Evolutionary conservation across 1,284 basidiomycete genomes (phyloP).

Genomic region (Cystobasidium sp.): DNA sequence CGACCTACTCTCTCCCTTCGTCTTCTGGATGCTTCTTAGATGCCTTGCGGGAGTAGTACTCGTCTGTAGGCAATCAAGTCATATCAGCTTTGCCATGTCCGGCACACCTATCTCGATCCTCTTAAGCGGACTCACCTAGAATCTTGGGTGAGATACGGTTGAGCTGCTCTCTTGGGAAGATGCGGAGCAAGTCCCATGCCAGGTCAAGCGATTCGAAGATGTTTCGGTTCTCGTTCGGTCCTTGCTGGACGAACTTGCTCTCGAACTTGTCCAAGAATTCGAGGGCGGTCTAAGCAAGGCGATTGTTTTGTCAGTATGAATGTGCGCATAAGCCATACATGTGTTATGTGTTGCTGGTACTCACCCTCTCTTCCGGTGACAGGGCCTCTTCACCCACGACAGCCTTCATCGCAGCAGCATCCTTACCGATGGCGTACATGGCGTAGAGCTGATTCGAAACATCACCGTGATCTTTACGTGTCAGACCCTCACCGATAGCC

Average conservation of each 20-base stretch:
- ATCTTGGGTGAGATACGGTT: slow-evolving; percentile 73
- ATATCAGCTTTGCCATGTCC: no score
- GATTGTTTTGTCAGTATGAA: background rate
- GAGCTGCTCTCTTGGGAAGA: slow-evolving; percentile 98
- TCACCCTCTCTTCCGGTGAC: slow-evolving; percentile 81
- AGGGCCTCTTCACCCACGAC: slow-evolving; percentile 98
- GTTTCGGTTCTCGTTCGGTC: slow-evolving; percentile 91
- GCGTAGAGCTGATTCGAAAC: slow-evolving; percentile 98
- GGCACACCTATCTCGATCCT: no score
- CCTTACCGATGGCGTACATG: slow-evolving; percentile 95
- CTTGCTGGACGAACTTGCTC: slow-evolving; percentile 91
- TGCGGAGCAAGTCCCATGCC: slow-evolving; percentile 93
- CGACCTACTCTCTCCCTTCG: slow-evolving; percentile 6
- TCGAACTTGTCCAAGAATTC: slow-evolving; percentile 95
- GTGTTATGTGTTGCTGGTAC: no score
- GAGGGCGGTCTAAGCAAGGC: slow-evolving; percentile 66
- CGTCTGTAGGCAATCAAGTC: no score
- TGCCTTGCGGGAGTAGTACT: slow-evolving; percentile 44
- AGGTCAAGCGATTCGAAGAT: slow-evolving; percentile 98
- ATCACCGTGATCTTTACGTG: slow-evolving; percentile 97
- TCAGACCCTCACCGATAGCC: slow-evolving; percentile 96
- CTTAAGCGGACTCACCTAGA: slow-evolving; percentile 79
- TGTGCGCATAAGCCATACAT: no score
- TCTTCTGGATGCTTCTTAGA: slow-evolving; percentile 38
- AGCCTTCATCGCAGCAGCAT: slow-evolving; percentile 98